A percentile compares a stretch with the other conserved stretches of the same genome.
Evolutionary conservation across 306 rosid genomes (phyloP).

Genomic region (Glycine latifolia): DNA sequence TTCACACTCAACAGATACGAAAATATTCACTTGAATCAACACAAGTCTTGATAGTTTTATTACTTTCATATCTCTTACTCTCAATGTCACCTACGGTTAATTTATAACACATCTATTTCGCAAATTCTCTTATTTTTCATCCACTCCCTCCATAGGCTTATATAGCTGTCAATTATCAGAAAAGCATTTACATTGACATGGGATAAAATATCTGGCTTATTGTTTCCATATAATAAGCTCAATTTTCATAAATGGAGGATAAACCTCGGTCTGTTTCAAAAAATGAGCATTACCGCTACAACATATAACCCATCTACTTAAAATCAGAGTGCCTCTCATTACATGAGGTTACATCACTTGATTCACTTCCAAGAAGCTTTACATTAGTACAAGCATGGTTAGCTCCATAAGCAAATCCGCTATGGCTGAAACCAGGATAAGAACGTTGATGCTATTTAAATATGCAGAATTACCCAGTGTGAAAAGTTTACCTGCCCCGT

Average conservation of each 20-base stretch:
- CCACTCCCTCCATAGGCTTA: neutral
- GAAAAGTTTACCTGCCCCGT: slow-evolving; percentile 61
- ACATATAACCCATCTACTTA: slow-evolving; percentile 56
- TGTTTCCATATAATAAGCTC: slow-evolving; percentile 29
- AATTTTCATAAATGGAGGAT: slow-evolving; percentile 42
- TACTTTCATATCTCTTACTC: no score
- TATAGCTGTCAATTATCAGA: neutral
- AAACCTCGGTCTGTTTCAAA: slow-evolving; percentile 45
- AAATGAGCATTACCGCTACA: slow-evolving; percentile 54
- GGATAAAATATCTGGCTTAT: slow-evolving; percentile 18
- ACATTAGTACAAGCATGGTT: slow-evolving; percentile 63
- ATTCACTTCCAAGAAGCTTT: slow-evolving; percentile 57
- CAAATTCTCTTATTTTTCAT: neutral
- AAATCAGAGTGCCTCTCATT: slow-evolving; percentile 54
- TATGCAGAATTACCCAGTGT: slow-evolving; percentile 36
- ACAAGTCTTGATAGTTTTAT: neutral
- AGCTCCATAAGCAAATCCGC: slow-evolving; percentile 49
- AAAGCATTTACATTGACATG: neutral
- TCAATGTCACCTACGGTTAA: no score
- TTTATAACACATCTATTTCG: neutral
- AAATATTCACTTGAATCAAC: no score
- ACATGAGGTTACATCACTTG: slow-evolving; percentile 2
- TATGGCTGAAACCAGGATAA: slow-evolving; percentile 51
- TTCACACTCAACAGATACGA: no score
- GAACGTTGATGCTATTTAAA: slow-evolving; percentile 36